Evolutionary conservation across 148 eudicot genomes (phyloP).

Genomic region (Mesembryanthemum crystallinum): DNA sequence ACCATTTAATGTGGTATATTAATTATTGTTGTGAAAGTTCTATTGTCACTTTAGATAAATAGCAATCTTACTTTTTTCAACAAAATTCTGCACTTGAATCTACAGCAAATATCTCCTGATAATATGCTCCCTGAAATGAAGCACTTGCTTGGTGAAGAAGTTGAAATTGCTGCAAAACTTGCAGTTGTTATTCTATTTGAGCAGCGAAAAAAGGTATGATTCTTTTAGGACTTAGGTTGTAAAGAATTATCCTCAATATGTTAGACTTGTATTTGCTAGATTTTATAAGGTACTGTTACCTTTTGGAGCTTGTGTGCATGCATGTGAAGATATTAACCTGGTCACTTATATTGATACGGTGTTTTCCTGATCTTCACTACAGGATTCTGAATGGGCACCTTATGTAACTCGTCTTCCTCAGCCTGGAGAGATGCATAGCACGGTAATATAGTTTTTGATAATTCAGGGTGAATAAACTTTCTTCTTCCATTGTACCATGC

Average conservation of each 20-base stretch:
- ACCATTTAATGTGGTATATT: constrained; percentile 62
- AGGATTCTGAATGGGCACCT: constrained; percentile 84
- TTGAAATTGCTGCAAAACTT: constrained; percentile 58
- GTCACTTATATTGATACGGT: constrained; percentile 5
- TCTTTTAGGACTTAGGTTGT: not conserved
- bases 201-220: constrained; percentile 58
- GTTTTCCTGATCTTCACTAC: constrained; percentile 3
- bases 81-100: constrained; percentile 14
- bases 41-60: not conserved
- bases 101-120: constrained; percentile 72
- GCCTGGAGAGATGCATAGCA: constrained; percentile 60
- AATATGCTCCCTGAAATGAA: constrained; percentile 48
- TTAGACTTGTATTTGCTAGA: not conserved
- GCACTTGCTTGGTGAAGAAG: constrained; percentile 50
- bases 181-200: constrained; percentile 63
- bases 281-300: not conserved
- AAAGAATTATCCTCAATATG: not conserved
- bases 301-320: not conserved
- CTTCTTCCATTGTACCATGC: not conserved
- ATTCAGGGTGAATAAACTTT: not conserved
- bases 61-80: constrained; percentile 1
- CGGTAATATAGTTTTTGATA: constrained; percentile 33
- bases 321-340: not conserved
- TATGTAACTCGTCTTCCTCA: constrained; percentile 64
- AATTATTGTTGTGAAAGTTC: constrained; percentile 5